A percentile compares a stretch with the other conserved stretches of the same genome.
Conservation (phyloP, 2,329 filamentous ascomycete genomes). For the Penicillium hordei region DNA sequence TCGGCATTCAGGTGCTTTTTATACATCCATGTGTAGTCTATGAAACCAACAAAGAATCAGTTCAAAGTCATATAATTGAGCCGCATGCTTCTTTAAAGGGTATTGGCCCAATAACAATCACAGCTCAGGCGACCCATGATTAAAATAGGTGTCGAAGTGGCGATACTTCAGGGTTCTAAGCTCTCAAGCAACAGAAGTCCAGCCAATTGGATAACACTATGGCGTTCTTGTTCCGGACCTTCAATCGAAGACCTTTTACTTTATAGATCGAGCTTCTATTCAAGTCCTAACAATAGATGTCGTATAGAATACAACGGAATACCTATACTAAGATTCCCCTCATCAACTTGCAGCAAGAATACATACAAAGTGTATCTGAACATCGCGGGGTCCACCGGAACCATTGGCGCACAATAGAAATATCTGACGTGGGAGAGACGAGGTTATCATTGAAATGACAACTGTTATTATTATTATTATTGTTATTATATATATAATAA, state of each 20-base stretch:
- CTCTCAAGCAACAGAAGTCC: conserved; percentile 7
- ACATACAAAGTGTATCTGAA: neutral
- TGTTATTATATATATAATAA: neutral
- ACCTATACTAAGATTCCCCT: neutral
- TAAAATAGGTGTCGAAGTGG: conserved; percentile 6
- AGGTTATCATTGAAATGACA: conserved; percentile 10
- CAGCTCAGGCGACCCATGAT: neutral
- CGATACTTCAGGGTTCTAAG: conserved; percentile 9
- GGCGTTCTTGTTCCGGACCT: neutral
- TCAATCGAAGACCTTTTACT: neutral
- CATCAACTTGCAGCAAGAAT: conserved; percentile 5
- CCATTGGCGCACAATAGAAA: conserved; percentile 16
- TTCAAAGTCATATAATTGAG: neutral
- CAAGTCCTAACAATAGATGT: neutral
- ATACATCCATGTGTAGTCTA: neutral
- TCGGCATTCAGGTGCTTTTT: neutral
- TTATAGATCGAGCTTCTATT: neutral
- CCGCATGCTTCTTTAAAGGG: neutral
- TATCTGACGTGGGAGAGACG: conserved; percentile 1
- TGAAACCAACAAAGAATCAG: neutral
- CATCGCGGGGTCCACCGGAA: conserved; percentile 25
- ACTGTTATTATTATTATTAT: too few relatives aligned
- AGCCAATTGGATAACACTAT: conserved; percentile 13
- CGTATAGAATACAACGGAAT: neutral
- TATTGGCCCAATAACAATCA: neutral